These are phyloP conservation scores for Boechera divaricarpa DNA, from an alignment of 345 rosid species.

Conservation along the genomic window DNA sequence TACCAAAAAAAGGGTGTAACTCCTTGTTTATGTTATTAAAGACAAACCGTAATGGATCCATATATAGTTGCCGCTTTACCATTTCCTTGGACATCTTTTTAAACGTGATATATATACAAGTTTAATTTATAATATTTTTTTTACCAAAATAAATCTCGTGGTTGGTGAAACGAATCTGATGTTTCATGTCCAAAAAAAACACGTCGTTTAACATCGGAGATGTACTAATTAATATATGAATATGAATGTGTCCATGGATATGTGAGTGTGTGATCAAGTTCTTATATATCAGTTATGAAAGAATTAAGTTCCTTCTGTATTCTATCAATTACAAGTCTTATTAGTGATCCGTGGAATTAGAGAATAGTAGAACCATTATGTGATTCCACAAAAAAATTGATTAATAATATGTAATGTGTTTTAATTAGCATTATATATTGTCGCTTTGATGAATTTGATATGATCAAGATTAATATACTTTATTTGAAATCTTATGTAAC, in stretches of 20 bases:
- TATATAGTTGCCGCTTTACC: slow-evolving; percentile 19
- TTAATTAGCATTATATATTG: neutral
- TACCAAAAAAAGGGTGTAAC: neutral
- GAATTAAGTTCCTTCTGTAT: neutral
- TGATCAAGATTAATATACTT: neutral
- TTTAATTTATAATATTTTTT: slow-evolving; percentile 2
- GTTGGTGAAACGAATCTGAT: slow-evolving; percentile 35
- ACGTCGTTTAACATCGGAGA: slow-evolving; percentile 17
- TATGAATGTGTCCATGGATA: slow-evolving; percentile 1
- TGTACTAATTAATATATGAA: slow-evolving; percentile 4
- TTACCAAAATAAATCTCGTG: neutral
- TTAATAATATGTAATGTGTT: neutral
- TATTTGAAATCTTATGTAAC: neutral
- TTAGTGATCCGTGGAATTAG: slow-evolving; percentile 7
- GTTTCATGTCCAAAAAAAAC: neutral
- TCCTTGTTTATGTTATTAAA: neutral
- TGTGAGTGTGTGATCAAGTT: neutral
- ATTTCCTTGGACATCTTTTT: slow-evolving; percentile 11
- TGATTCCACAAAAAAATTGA: neutral
- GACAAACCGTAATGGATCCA: slow-evolving; percentile 27
- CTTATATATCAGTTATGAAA: neutral
- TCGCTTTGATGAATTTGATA: neutral
- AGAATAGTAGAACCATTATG: neutral
- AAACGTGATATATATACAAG: slow-evolving; percentile 35
- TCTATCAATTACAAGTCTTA: neutral